These are phyloP conservation scores for Leccinum pellstonianum DNA, from an alignment of 768 basidiomycete genomes.

Conservation along the genomic window DNA sequence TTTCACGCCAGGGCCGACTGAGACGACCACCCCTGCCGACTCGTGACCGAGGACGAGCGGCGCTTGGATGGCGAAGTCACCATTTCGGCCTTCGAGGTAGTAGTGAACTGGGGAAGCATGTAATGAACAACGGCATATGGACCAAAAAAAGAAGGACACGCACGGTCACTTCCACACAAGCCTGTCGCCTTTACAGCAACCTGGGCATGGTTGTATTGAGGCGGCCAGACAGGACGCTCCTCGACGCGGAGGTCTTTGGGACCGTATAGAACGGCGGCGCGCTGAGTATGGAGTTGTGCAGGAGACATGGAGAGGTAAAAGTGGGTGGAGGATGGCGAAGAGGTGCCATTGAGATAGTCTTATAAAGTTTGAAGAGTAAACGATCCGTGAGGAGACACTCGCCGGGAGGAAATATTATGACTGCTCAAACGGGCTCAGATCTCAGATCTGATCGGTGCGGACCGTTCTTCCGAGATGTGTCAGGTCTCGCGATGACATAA, in stretches of 20 bases:
- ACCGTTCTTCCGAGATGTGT: conserved; percentile 21
- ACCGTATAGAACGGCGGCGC: conserved; percentile 81
- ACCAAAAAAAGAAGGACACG: conserved; percentile 27
- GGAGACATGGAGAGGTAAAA: conserved; percentile 39
- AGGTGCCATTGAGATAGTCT: conserved; percentile 29
- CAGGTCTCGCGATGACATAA: conserved; percentile 29
- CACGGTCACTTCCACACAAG: conserved; percentile 85
- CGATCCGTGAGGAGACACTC: conserved; percentile 27
- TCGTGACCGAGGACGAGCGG: conserved; percentile 95
- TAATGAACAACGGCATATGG: conserved; percentile 1
- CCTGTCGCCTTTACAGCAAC: conserved; percentile 82
- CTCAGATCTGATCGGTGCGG: conserved; percentile 33
- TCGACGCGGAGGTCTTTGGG: conserved; percentile 81
- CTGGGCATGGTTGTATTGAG: conserved; percentile 71
- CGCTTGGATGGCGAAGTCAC: conserved; percentile 81
- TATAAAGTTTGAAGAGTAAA: conserved; percentile 33
- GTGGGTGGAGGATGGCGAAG: conserved; percentile 25
- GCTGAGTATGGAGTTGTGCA: conserved; percentile 52
- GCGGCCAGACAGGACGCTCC: conserved; percentile 69
- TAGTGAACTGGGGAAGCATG: conserved; percentile 69
- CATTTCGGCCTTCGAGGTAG: conserved; percentile 85
- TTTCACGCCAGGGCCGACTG: conserved; percentile 72
- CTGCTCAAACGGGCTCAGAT: conserved; percentile 22
- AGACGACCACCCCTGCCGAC: conserved; percentile 81
- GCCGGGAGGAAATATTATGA: conserved; percentile 26